A percentile compares a stretch with the other conserved stretches of the same genome.
These are phyloP conservation scores for Porphyra umbilicalis DNA, from an alignment of 31 red algal genomes.

Conservation along the genomic window DNA sequence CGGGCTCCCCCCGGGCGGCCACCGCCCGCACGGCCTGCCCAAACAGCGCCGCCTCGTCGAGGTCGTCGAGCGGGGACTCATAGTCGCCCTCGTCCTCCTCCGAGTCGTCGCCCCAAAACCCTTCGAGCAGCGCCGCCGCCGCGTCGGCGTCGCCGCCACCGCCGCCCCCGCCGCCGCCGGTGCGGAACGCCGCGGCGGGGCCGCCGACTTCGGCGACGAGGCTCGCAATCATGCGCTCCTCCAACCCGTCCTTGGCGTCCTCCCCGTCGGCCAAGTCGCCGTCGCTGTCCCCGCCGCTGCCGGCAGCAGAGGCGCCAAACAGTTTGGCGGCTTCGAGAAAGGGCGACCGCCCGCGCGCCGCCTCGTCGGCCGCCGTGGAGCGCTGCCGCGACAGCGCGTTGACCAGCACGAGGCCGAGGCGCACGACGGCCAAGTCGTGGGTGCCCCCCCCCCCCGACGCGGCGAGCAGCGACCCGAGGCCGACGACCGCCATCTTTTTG, in stretches of 20 bases:
- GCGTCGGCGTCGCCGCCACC: not conserved
- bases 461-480: not conserved
- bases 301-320: not conserved
- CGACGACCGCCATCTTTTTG: not conserved
- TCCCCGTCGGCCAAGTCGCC: conserved; percentile 3
- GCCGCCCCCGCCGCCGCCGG: no score
- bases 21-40: not conserved
- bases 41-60: not conserved
- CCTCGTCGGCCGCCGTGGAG: not conserved
- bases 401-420: not conserved
- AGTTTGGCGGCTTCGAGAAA: not conserved
- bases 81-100: conserved; percentile 13
- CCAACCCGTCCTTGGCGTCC: not conserved
- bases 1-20: not conserved
- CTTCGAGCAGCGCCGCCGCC: not conserved
- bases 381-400: not conserved
- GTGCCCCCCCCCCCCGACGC: not conserved
- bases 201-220: not conserved
- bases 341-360: not conserved
- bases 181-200: not conserved
- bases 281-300: not conserved
- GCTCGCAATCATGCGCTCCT: not conserved
- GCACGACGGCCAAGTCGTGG: not conserved
- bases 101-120: not conserved
- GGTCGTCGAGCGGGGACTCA: conserved; percentile 8